Evolutionary conservation across 176 grass and related monocot genomes (phyloP).

Genomic region (Lolium perenne): DNA sequence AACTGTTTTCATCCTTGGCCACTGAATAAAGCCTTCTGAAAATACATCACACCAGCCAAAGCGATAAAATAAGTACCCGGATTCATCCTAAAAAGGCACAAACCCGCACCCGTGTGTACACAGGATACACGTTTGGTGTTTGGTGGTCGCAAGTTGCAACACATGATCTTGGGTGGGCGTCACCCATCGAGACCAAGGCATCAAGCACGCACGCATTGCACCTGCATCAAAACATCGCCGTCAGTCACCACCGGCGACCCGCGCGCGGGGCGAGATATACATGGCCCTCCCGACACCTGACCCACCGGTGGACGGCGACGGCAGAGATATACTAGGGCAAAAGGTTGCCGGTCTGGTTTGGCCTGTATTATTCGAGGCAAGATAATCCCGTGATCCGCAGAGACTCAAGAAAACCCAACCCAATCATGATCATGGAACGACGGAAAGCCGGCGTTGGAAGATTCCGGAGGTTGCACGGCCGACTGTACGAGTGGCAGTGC

Average conservation of each 20-base stretch:
- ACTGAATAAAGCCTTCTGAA: too few species aligned
- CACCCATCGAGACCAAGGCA: not conserved
- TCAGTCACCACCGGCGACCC: constrained; percentile 2
- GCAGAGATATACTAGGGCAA: not conserved
- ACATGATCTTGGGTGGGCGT: not conserved
- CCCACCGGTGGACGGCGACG: constrained; percentile 3
- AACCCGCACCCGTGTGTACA: too few species aligned
- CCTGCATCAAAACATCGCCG: constrained; percentile 31
- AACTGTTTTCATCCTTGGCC: too few species aligned
- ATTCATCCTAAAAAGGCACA: too few species aligned
- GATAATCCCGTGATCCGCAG: not conserved
- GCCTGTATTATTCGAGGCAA: constrained; percentile 9
- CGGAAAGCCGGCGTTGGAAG: not conserved
- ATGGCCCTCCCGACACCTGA: not conserved
- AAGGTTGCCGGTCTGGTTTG: constrained; percentile 43
- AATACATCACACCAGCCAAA: too few species aligned
- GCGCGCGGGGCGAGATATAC: not conserved
- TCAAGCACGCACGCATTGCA: constrained; percentile 15
- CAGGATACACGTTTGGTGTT: too few species aligned
- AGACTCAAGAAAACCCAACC: not conserved
- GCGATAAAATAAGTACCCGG: too few species aligned
- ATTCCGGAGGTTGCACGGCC: not conserved
- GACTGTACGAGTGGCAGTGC: not conserved
- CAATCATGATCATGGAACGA: not conserved
- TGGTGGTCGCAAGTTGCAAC: not conserved